Evolutionary conservation across 768 basidiomycete species (phyloP).

Genomic region (Postia placenta): DNA sequence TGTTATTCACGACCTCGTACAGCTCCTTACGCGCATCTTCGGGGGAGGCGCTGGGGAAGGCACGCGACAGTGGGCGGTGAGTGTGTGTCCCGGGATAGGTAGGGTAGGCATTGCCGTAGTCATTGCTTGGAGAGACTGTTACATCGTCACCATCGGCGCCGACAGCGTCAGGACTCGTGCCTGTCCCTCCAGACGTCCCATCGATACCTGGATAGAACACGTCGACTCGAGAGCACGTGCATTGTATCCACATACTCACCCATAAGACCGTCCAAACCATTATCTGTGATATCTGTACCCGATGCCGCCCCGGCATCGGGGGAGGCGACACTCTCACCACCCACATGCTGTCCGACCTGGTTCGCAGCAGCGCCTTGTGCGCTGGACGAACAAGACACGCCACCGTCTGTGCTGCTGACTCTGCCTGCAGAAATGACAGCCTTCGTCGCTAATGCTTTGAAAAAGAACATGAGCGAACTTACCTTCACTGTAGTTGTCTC

Average conservation of each 20-base stretch:
- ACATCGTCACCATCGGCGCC: neutral
- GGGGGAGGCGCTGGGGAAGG: neutral
- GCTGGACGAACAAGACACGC: constrained; percentile 4
- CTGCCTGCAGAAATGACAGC: too few relatives aligned
- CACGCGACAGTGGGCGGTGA: neutral
- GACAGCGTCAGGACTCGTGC: neutral
- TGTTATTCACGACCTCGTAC: neutral
- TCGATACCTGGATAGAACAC: neutral
- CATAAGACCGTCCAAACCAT: neutral
- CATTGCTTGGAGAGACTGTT: neutral
- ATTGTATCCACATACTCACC: neutral
- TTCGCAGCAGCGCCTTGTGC: constrained; percentile 7
- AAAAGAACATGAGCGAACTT: too few relatives aligned
- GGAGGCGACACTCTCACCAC: constrained; percentile 3
- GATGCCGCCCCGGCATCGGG: neutral
- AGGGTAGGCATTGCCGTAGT: neutral
- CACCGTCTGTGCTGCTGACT: constrained; percentile 3
- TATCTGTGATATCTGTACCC: neutral
- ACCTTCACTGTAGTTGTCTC: neutral
- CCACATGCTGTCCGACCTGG: neutral
- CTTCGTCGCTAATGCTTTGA: too few relatives aligned
- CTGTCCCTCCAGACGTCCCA: neutral
- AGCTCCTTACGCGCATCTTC: neutral
- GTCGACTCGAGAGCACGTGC: neutral
- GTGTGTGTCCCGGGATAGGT: neutral